Evolutionary conservation across 2,329 filamentous ascomycete species (phyloP), one percentile per base, ranked within the genome.

Genomic region (Ascochyta clinopodiicola): DNA sequence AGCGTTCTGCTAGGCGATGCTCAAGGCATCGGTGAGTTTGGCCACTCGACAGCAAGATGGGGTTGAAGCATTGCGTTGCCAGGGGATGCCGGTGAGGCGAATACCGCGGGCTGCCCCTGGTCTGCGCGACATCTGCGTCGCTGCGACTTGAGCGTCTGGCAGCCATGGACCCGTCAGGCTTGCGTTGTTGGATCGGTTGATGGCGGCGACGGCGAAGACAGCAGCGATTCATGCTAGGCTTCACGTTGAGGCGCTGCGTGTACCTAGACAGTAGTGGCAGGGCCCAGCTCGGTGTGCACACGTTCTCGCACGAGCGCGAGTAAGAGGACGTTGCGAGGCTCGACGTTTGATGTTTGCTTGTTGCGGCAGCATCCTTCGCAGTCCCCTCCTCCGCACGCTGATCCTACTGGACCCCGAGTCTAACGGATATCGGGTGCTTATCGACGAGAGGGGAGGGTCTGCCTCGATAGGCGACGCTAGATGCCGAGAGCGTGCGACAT

Each of bases 371-470:
- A 56, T 51, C 52, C 52, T 51, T 56, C 54, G 57, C 59, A 54
- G 55, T 54, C 44, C 51, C 56, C 59, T 48, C 43, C 62, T 66
- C 64, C 56, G 44, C 61, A 62, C 51, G 61, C 55, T 61, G 63
- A 66, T 66, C 57, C 43, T 52, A 49, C 51, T 49, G 48, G 54
- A 44, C 48, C 52, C 62, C 59, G 57, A 50, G 53, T 44, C 62
- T 68, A 71, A 64, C 56, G 62, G 66, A 63, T 66, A 61, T 67
- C 66, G 64, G 56, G 51, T 62, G 64, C 46, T 66, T 66, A 68
- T 69, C 66, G 47, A 59, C 57, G 63, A 62, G 63, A 60, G 47
- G 58, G 58, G 63, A 62, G 63, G 60, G 65, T 62, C 51, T 44
- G 36, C 49, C 45, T 58, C 58, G 68, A 67, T 66, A 63, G 68